Evolutionary conservation across 371 early-diverging fungal species (phyloP).

Genomic region (Ordospora pajunii): DNA sequence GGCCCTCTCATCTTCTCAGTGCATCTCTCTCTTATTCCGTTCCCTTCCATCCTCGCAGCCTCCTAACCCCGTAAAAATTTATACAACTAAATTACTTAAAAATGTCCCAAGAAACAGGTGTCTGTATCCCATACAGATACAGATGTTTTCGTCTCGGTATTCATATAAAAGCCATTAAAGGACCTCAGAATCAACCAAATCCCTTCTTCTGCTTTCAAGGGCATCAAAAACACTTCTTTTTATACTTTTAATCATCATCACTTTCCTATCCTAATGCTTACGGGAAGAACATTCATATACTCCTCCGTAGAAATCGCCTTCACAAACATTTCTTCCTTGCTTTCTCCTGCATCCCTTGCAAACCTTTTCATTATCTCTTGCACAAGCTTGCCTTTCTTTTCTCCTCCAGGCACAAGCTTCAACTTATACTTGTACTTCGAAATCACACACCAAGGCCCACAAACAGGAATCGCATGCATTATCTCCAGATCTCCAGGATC

Average conservation of each 20-base stretch:
- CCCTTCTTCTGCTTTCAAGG: conserved; percentile 17
- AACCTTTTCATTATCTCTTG: conserved; percentile 54
- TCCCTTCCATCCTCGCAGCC: neutral
- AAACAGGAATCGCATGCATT: conserved; percentile 78
- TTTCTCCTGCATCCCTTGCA: conserved; percentile 15
- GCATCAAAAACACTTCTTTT: neutral
- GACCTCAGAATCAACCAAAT: neutral
- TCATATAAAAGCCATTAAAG: neutral
- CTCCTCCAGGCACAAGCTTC: conserved; percentile 80
- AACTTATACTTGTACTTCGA: conserved; percentile 82
- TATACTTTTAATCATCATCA: neutral
- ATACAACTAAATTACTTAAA: conserved; percentile 15
- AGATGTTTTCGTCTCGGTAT: neutral
- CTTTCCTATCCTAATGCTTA: conserved; percentile 43
- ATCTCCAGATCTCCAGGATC: conserved; percentile 68
- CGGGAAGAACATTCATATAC: conserved; percentile 38
- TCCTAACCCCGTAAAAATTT: neutral
- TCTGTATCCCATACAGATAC: neutral
- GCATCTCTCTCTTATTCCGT: neutral
- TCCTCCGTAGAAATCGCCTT: conserved; percentile 40
- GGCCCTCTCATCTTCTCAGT: neutral
- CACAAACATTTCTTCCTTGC: conserved; percentile 16
- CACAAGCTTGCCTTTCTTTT: conserved; percentile 80
- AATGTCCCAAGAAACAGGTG: conserved; percentile 3
- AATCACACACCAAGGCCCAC: conserved; percentile 79